Conservation (phyloP, 495 filamentous ascomycete species). For the Penicillium chermesinum region DNA sequence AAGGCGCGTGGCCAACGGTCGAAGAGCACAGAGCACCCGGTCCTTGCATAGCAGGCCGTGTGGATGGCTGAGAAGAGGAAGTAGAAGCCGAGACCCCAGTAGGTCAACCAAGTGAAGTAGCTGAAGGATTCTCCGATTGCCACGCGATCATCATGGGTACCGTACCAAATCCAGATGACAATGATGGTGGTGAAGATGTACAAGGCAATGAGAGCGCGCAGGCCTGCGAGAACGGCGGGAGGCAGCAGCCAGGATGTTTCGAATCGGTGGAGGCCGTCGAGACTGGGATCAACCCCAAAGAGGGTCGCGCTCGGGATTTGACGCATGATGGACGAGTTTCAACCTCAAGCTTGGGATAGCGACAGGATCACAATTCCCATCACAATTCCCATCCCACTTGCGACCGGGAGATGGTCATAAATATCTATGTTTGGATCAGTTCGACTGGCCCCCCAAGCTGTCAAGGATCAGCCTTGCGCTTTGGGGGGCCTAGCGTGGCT, state of each 20-base stretch:
- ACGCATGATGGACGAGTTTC: conserved; percentile 13
- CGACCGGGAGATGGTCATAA: no score
- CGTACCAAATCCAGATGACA: conserved; percentile 60
- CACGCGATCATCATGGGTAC: conserved; percentile 36
- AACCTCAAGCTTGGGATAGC: neutral
- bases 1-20: conserved; percentile 56
- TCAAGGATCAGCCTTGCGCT: no score
- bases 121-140: conserved; percentile 54
- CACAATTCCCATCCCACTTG: no score
- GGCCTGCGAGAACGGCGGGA: conserved; percentile 52
- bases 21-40: conserved; percentile 51
- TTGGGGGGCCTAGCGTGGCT: no score
- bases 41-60: conserved; percentile 58
- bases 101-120: conserved; percentile 75
- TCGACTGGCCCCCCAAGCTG: no score
- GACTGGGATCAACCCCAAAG: conserved; percentile 30
- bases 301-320: conserved; percentile 17
- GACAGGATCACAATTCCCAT: no score
- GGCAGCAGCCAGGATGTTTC: conserved; percentile 72
- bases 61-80: conserved; percentile 59
- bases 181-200: conserved; percentile 70
- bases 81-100: conserved; percentile 80
- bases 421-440: no score
- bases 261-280: conserved; percentile 59
- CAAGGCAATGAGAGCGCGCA: conserved; percentile 57